Base-by-base conservation (phyloP, 2,329 filamentous ascomycete genomes). In the Fulvia fulva region DNA sequence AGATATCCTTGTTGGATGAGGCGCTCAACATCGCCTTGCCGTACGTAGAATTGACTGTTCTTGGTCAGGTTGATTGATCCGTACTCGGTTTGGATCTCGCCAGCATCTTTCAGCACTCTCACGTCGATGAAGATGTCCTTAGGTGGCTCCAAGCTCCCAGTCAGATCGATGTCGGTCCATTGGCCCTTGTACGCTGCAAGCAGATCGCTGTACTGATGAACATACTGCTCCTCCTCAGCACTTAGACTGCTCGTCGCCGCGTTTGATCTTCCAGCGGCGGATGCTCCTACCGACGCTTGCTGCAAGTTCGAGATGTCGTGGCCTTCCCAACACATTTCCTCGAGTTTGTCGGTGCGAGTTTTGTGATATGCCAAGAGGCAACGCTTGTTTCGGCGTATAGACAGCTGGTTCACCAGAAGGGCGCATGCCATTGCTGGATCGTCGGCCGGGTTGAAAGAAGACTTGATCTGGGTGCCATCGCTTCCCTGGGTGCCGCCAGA, bases 41-140 rank as follows among this genome's bases (percentile, higher is more conserved):
- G 85, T 41, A 99, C 94, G 71, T 95, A 97, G 71, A 99, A 96
- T 72, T 99, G 94, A 70, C 92, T 97, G 75, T 99, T 97, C 76
- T 96, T 97, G 37, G 91, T 96, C 78, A 99, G 82, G 60, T 89
- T 97, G 68, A 99, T 97, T 75, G 81, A 96, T 89, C 94, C 94
- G 72, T 99, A 99, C 80, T 99, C 95, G 0, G 94, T 99, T 77
- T 99, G 93, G 64, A 99, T 97, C 79, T 99, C 94, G 4, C 95
- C 94, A 1, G 93, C 94, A 78, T 99, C 94, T 73, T 94, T 97
- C 63, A 99, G 77, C 51, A 99, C 94, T 49, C 94, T 82, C 34
- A 99, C 94, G 74, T 99, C 94, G 68, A 99, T 96, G 74, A 97
- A 99, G 54, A 99, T 78, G 75, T 99, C 94, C 67, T 86, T 85